These are phyloP conservation scores for Dalechampia spathulata DNA, from an alignment of 441 rosid genomes.

Conservation along the genomic window DNA sequence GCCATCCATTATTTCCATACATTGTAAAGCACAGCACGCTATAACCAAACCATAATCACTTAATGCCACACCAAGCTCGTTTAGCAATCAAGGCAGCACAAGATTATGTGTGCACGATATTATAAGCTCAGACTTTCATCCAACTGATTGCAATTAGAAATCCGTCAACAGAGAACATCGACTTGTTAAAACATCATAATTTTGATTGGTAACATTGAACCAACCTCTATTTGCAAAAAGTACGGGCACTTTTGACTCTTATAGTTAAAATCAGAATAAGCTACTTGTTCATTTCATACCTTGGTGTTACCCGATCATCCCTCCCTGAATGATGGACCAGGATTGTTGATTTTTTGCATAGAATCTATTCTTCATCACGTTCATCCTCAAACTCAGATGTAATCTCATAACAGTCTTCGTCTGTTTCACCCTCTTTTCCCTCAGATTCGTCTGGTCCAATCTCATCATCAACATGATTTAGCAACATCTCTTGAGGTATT, in stretches of 20 bases:
- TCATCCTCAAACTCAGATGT: conserved; percentile 34
- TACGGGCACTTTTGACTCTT: too few relatives aligned
- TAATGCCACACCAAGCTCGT: background rate
- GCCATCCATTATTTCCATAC: too few relatives aligned
- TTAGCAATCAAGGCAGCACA: background rate
- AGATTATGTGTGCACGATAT: background rate
- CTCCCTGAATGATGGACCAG: background rate
- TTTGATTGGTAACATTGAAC: too few relatives aligned
- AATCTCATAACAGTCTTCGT: conserved; percentile 30
- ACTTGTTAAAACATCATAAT: too few relatives aligned
- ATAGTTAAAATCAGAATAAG: too few relatives aligned
- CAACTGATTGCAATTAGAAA: background rate
- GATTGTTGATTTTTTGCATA: background rate
- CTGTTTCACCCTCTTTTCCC: conserved; percentile 40
- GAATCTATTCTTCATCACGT: conserved; percentile 36
- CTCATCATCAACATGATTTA: conserved; percentile 31
- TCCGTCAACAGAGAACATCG: background rate
- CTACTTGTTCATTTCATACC: conserved; percentile 6
- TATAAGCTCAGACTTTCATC: background rate
- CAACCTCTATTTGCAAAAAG: too few relatives aligned
- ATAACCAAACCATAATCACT: too few relatives aligned
- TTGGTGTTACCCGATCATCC: background rate
- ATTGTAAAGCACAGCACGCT: too few relatives aligned
- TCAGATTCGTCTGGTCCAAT: conserved; percentile 35
- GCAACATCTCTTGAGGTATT: conserved; percentile 43